These are phyloP conservation scores for Diaporthe sp. DNA, from an alignment of 2,329 filamentous ascomycete genomes.

Conservation along the genomic window DNA sequence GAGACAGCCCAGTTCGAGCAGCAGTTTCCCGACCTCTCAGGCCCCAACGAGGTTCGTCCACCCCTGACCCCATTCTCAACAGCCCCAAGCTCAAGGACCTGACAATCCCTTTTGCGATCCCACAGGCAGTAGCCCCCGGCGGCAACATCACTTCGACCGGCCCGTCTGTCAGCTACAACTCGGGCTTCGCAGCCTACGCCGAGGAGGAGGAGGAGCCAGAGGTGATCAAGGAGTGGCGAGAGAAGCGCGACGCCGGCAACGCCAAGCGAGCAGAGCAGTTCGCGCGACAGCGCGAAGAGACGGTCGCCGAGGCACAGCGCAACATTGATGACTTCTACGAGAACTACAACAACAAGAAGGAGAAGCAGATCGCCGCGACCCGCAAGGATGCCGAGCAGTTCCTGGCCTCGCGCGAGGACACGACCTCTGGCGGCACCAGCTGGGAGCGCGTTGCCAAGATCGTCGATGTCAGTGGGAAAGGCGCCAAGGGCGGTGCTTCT, in stretches of 20 bases:
- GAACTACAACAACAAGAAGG: constrained; percentile 98
- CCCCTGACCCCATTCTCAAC: not conserved
- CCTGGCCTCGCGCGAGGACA: constrained; percentile 89
- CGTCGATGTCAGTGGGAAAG: constrained; percentile 97
- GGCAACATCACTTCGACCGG: constrained; percentile 80
- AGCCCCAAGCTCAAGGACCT: not conserved
- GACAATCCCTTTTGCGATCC: constrained; percentile 9
- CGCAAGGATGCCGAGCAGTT: constrained; percentile 95
- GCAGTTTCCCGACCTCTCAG: constrained; percentile 86
- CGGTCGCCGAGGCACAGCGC: constrained; percentile 88
- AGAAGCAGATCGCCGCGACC: constrained; percentile 91
- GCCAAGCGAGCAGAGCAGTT: constrained; percentile 89
- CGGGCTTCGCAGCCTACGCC: constrained; percentile 69
- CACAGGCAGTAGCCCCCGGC: constrained; percentile 78
- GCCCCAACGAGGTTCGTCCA: constrained; percentile 73
- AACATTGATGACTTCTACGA: constrained; percentile 99
- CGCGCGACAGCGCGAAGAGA: constrained; percentile 84
- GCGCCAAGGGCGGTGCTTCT: constrained; percentile 84
- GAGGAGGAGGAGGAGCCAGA: constrained; percentile 85
- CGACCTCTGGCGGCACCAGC: constrained; percentile 92
- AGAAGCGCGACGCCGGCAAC: constrained; percentile 86
- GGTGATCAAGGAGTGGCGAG: constrained; percentile 92
- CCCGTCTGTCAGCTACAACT: constrained; percentile 73
- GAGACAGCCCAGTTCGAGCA: constrained; percentile 78
- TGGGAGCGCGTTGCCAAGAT: constrained; percentile 99